Conservation (phyloP, 768 basidiomycete genomes). For the Podaxis mareebaensis region DNA sequence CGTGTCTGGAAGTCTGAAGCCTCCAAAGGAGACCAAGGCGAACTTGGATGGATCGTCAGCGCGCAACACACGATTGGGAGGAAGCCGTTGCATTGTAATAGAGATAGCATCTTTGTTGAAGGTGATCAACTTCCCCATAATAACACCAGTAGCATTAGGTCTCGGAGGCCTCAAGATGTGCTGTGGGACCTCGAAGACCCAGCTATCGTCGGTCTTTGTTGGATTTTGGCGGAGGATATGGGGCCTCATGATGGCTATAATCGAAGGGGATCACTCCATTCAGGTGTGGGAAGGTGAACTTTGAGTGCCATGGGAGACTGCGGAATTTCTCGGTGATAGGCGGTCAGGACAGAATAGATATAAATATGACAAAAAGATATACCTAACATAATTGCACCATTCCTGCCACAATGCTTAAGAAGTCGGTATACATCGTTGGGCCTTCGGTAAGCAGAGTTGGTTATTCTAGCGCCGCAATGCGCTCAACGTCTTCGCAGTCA, state of each 20-base stretch:
- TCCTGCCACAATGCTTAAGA: constrained; percentile 20
- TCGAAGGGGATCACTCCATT: neutral
- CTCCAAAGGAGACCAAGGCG: constrained; percentile 38
- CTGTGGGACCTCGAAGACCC: constrained; percentile 46
- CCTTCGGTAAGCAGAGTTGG: constrained; percentile 41
- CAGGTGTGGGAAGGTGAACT: constrained; percentile 5
- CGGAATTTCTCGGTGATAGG: constrained; percentile 4
- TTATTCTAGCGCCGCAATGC: neutral
- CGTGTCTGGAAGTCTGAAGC: constrained; percentile 56
- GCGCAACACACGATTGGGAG: constrained; percentile 59
- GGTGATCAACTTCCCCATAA: constrained; percentile 49
- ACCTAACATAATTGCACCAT: neutral
- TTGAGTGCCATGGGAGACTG: constrained; percentile 15
- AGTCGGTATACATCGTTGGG: constrained; percentile 47
- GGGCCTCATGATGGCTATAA: constrained; percentile 32
- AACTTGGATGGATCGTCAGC: constrained; percentile 59
- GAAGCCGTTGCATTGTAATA: constrained; percentile 49
- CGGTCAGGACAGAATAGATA: neutral
- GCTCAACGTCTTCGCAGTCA: constrained; percentile 33
- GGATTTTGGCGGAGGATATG: constrained; percentile 41
- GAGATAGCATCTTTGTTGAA: constrained; percentile 52
- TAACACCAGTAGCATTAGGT: constrained; percentile 16
- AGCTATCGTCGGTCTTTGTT: constrained; percentile 48
- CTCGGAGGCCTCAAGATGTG: constrained; percentile 28
- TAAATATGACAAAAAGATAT: neutral